Percentiles rank a stretch among this genome's conserved stretches.
phyloP scores from a whole-genome alignment of 805 yeast genomes.

The Zygosaccharomyces rouxii region DNA sequence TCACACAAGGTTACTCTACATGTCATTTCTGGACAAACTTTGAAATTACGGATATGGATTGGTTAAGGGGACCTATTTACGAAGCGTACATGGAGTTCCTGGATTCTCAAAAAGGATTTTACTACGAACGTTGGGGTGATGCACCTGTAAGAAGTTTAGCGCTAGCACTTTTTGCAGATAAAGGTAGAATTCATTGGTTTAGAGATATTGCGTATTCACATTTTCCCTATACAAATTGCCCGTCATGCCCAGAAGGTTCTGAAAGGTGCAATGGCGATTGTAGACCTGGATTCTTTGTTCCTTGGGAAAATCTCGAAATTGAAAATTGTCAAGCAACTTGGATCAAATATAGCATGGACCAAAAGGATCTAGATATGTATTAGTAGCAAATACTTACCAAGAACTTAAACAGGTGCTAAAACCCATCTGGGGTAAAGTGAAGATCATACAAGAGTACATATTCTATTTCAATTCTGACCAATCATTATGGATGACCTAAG shows the following conservation, averaged over 20 bases:
- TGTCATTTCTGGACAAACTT: conserved; percentile 93
- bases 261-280: conserved; percentile 49
- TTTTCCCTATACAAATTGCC: conserved; percentile 73
- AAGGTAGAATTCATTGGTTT: conserved; percentile 74
- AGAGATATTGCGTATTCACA: conserved; percentile 78
- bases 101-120: conserved; percentile 73
- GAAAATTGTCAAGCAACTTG: conserved; percentile 77
- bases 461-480: no score
- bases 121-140: conserved; percentile 92
- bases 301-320: conserved; percentile 46
- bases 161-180: conserved; percentile 65
- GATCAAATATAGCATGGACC: conserved; percentile 46
- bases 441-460: not conserved
- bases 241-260: conserved; percentile 39
- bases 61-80: conserved; percentile 66
- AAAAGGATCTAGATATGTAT: conserved; percentile 28
- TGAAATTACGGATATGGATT: conserved; percentile 82
- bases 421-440: not conserved
- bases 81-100: conserved; percentile 56
- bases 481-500: no score
- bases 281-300: conserved; percentile 49
- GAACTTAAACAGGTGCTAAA: not conserved
- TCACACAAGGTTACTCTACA: conserved; percentile 45
- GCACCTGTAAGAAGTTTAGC: conserved; percentile 87
- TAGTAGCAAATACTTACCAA: not conserved